Percentiles rank a stretch among this genome's conserved stretches.
Evolutionary conservation across 768 basidiomycete species (phyloP).

Genomic region (Termitomyces sp.): DNA sequence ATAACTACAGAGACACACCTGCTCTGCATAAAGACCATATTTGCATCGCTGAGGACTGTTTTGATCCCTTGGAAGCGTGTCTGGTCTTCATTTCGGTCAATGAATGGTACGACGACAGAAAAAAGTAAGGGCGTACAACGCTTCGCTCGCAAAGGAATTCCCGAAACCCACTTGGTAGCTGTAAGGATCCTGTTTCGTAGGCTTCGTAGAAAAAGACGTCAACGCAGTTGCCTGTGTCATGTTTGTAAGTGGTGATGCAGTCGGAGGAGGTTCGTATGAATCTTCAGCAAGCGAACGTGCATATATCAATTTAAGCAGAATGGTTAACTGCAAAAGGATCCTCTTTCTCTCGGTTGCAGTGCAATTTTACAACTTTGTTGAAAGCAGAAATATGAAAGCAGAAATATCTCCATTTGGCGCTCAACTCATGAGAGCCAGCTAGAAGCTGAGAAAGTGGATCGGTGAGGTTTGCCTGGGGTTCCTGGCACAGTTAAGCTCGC

Average conservation of each 20-base stretch:
- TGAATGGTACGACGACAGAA: neutral
- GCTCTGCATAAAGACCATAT: slow-evolving; percentile 61
- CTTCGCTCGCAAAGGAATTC: slow-evolving; percentile 53
- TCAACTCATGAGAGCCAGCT: neutral
- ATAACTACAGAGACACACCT: slow-evolving; percentile 26
- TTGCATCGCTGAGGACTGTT: slow-evolving; percentile 62
- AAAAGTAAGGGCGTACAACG: slow-evolving; percentile 36
- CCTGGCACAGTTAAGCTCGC: too few relatives aligned
- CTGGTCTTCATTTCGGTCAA: slow-evolving; percentile 35
- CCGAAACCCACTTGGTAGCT: slow-evolving; percentile 58
- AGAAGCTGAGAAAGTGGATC: too few relatives aligned
- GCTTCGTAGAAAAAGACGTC: slow-evolving; percentile 31
- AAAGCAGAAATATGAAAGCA: too few relatives aligned
- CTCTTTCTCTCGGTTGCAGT: neutral
- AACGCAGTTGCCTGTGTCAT: slow-evolving; percentile 37
- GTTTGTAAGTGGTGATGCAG: neutral
- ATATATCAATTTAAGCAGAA: neutral
- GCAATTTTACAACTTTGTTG: neutral
- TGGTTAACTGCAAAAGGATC: neutral
- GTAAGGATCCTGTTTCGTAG: slow-evolving; percentile 49
- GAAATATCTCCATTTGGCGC: neutral
- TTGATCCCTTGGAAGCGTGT: slow-evolving; percentile 54
- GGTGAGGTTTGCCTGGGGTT: too few relatives aligned
- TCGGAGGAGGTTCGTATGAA: neutral
- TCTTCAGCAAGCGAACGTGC: neutral